Evolutionary conservation across 257 asterid genomes (phyloP), one percentile per base, ranked within the genome.

Genomic region (Gynochthodes officinalis): DNA sequence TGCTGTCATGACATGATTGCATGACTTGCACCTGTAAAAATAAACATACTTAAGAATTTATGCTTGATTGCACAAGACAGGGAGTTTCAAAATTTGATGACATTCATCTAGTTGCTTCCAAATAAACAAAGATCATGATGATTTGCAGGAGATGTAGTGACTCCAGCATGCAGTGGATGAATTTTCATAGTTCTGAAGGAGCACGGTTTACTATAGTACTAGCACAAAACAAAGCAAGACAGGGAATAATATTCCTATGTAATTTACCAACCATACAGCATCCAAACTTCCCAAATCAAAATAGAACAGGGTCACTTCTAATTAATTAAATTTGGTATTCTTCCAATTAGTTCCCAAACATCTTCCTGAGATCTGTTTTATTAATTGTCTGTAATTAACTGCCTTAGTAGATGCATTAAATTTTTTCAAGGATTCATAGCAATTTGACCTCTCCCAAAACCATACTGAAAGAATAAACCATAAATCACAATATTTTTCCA

Each of bases 1-100:
- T 2, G 91, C 61, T 21, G 95, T 89, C 96, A 88, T 82, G 25
- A 88, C 89, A 79, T 89, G 88, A 76, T 82, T 88, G 82, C 98
- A 94, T 13, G 96, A 83, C 88, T 87, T 88, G 82, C 97, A 94
- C 81, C 98, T 93, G 74, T 28, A 58, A 10, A 53, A 14, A 71
- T 27, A 55, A 39, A 15, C 58, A 63, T 39, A 8, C 37, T 14
- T 23, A 37, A 25, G 33, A 62, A 69, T 7, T 9, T 11, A 55
- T 55, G 2, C 10, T 21, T 7, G 16, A 9, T 2, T 9, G 7
- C 33, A 11, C 6, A 1, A 1, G n/a, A n/a, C n/a, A n/a, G n/a
- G 53, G 42, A 59, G 48, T n/a, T n/a, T n/a, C 5, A 59, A 59
- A 59, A 37, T 42, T 16, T 1, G 14, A 3, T 10, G 4, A 13